A percentile compares a stretch with the other conserved stretches of the same genome.
Evolutionary conservation across 2,329 filamentous ascomycete species (phyloP).

Genomic region (Alternaria arbusti): DNA sequence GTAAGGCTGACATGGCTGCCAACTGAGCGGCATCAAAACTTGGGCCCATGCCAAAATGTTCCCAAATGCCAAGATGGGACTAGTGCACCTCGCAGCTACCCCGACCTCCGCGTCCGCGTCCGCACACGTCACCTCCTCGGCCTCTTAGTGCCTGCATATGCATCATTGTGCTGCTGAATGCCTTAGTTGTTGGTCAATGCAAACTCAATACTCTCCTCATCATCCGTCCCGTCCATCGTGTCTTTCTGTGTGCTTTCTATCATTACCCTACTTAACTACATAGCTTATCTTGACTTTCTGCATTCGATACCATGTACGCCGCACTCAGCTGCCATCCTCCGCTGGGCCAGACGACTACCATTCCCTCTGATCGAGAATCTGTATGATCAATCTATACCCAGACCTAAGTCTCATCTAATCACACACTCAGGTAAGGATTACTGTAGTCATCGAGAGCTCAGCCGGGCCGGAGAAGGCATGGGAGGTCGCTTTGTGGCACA

Average conservation of each 20-base stretch:
- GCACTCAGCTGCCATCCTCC: constrained; percentile 71
- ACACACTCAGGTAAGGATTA: constrained; percentile 61
- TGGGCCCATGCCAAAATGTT: constrained; percentile 26
- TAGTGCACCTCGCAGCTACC: constrained; percentile 19
- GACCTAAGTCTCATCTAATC: constrained; percentile 19
- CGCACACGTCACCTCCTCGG: constrained; percentile 26
- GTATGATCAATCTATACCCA: constrained; percentile 32
- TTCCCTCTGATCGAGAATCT: constrained; percentile 52
- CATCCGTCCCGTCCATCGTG: constrained; percentile 2
- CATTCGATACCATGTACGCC: constrained; percentile 53
- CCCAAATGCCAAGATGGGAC: constrained; percentile 19
- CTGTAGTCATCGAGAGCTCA: constrained; percentile 72
- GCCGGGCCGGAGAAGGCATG: constrained; percentile 63
- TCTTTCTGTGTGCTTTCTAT: background rate
- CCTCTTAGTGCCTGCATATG: constrained; percentile 10
- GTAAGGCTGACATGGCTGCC: constrained; percentile 39
- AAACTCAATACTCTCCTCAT: background rate
- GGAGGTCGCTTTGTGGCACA: constrained; percentile 80
- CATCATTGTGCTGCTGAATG: background rate
- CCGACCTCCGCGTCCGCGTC: constrained; percentile 13
- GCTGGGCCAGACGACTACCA: constrained; percentile 74
- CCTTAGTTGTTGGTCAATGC: constrained; percentile 8
- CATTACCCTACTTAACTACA: background rate
- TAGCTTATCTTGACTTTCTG: background rate
- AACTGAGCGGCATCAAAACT: constrained; percentile 19